These are phyloP conservation scores for Neurospora sp. DNA, from an alignment of 495 filamentous ascomycete genomes.

Conservation along the genomic window DNA sequence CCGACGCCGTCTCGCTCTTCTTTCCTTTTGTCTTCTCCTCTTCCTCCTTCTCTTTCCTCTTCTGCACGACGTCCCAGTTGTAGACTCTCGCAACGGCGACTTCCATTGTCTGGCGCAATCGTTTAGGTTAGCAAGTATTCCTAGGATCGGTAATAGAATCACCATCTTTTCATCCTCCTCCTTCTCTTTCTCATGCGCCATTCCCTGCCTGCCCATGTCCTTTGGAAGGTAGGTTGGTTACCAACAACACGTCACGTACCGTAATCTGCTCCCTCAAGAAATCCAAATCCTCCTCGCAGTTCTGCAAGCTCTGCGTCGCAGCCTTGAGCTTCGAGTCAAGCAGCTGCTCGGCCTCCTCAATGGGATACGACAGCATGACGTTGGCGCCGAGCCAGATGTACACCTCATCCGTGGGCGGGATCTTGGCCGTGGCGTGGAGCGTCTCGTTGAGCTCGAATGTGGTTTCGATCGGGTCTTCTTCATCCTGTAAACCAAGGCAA, in stretches of 20 bases:
- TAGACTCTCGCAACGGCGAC: constrained; percentile 95
- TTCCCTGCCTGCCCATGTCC: background rate
- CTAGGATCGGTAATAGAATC: background rate
- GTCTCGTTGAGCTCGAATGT: constrained; percentile 97
- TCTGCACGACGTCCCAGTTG: constrained; percentile 94
- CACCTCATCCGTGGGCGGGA: constrained; percentile 81
- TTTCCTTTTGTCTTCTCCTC: constrained; percentile 39
- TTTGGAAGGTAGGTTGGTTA: background rate
- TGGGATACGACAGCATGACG: constrained; percentile 92
- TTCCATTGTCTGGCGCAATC: constrained; percentile 65
- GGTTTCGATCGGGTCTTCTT: constrained; percentile 64
- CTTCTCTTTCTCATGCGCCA: background rate
- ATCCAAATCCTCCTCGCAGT: constrained; percentile 94
- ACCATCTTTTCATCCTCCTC: background rate
- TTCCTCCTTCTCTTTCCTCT: constrained; percentile 78
- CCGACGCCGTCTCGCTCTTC: constrained; percentile 12
- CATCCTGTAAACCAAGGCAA: constrained; percentile 17
- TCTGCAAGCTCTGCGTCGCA: constrained; percentile 64
- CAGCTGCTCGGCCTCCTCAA: constrained; percentile 74
- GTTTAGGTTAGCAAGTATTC: constrained; percentile 14
- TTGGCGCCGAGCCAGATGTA: constrained; percentile 97
- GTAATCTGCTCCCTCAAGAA: constrained; percentile 96
- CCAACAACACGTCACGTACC: constrained; percentile 36
- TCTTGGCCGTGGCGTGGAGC: constrained; percentile 75
- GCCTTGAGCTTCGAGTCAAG: constrained; percentile 68